Conservation (phyloP, 306 rosid genomes). For the Malus orientalis region DNA sequence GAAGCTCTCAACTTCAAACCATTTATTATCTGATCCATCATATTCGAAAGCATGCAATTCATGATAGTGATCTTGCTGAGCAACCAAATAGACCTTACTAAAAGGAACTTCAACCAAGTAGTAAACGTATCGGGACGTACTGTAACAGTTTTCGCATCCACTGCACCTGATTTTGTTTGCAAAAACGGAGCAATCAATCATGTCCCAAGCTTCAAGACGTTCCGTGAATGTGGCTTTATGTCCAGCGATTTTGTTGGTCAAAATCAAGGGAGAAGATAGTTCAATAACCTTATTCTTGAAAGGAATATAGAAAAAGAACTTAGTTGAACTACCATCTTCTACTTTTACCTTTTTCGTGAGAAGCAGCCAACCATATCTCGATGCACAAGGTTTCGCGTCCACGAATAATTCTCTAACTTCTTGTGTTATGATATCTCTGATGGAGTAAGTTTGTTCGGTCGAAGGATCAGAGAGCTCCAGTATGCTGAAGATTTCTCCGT, state of each 20-base stretch:
- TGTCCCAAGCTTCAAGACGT: background rate
- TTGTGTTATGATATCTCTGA: background rate
- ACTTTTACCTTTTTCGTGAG: background rate
- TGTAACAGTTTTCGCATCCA: too few relatives aligned
- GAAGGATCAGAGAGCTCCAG: background rate
- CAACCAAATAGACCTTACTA: background rate
- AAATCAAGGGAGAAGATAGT: background rate
- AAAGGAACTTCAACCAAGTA: too few relatives aligned
- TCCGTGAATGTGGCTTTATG: background rate
- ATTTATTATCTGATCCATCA: background rate
- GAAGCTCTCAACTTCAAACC: background rate
- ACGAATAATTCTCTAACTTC: background rate
- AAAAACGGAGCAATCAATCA: background rate
- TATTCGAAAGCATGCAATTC: background rate
- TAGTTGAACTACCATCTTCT: background rate
- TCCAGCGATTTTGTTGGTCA: background rate
- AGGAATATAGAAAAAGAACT: background rate
- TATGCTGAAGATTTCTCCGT: background rate
- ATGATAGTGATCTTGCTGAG: background rate
- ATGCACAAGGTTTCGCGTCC: background rate
- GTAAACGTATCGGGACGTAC: background rate
- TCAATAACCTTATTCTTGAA: background rate
- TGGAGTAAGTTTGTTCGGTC: background rate
- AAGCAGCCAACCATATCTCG: background rate
- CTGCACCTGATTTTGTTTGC: too few relatives aligned